phyloP scores from a whole-genome alignment of 768 basidiomycete species.

The Candolleomyces aberdarensis region DNA sequence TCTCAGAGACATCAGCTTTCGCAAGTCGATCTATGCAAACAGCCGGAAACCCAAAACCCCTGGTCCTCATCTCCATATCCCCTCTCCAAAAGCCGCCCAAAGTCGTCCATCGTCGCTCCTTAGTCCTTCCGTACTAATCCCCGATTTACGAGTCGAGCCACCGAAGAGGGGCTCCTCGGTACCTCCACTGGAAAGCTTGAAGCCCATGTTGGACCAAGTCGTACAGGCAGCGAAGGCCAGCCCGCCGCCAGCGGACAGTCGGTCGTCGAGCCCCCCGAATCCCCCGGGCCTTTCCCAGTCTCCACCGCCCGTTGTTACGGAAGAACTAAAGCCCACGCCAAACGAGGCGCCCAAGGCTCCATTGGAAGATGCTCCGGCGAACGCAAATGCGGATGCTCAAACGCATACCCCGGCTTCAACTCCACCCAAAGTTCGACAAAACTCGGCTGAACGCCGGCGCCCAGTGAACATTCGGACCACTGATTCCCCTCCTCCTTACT shows the following conservation, averaged over 20 bases:
- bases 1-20: conserved; percentile 8
- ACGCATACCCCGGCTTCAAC: background rate
- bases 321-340: too few relatives aligned
- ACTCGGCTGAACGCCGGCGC: background rate
- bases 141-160: background rate
- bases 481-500: background rate
- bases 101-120: background rate
- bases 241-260: background rate
- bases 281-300: too few relatives aligned
- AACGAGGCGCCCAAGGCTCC: too few relatives aligned
- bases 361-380: too few relatives aligned
- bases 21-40: conserved; percentile 12
- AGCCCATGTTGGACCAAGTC: background rate
- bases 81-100: conserved; percentile 11
- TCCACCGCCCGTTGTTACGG: background rate
- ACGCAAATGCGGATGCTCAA: too few relatives aligned
- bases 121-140: background rate
- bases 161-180: background rate
- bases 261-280: background rate
- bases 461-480: background rate
- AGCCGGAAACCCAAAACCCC: conserved; percentile 8
- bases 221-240: background rate
- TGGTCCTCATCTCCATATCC: background rate
- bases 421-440: background rate
- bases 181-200: background rate